These are phyloP conservation scores for Fusarium ambrosium DNA, from an alignment of 2,329 filamentous ascomycete genomes.

Conservation along the genomic window DNA sequence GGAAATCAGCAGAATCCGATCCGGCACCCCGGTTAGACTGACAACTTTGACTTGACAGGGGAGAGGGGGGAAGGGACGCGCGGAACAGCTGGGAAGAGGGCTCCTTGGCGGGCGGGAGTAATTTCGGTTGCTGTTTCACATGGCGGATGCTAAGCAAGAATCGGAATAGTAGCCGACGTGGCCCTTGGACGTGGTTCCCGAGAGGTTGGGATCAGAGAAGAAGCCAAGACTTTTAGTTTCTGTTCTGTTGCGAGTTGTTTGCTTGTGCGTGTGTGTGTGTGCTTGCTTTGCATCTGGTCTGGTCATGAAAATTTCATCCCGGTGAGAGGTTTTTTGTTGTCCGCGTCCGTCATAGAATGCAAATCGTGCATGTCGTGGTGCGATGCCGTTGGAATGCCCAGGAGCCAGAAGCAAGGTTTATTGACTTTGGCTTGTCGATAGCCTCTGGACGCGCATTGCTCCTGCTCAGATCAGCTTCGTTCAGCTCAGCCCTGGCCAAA, in stretches of 20 bases:
- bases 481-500: conserved; percentile 2
- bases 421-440: conserved; percentile 9
- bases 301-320: conserved; percentile 15
- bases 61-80: conserved; percentile 31
- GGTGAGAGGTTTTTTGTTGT: background rate
- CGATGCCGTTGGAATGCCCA: conserved; percentile 34
- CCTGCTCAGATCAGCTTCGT: conserved; percentile 17
- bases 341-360: conserved; percentile 24
- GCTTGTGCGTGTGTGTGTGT: background rate
- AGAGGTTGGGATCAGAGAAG: conserved; percentile 29
- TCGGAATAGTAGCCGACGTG: conserved; percentile 46
- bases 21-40: conserved; percentile 19
- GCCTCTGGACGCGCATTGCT: conserved; percentile 27
- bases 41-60: conserved; percentile 15
- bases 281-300: background rate
- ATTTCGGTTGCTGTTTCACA: conserved; percentile 53
- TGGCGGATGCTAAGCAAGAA: conserved; percentile 38
- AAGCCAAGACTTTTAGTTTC: conserved; percentile 32
- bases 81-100: conserved; percentile 14
- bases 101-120: conserved; percentile 50
- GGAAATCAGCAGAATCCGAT: conserved; percentile 25
- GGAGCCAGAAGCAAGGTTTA: conserved; percentile 17
- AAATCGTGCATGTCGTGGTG: conserved; percentile 31
- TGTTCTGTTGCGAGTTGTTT: background rate
- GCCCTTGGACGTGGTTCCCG: conserved; percentile 34